Percentiles rank a stretch among this genome's conserved stretches.
These are phyloP conservation scores for Termitomyces sp. DNA, from an alignment of 768 basidiomycete genomes.

Conservation along the genomic window DNA sequence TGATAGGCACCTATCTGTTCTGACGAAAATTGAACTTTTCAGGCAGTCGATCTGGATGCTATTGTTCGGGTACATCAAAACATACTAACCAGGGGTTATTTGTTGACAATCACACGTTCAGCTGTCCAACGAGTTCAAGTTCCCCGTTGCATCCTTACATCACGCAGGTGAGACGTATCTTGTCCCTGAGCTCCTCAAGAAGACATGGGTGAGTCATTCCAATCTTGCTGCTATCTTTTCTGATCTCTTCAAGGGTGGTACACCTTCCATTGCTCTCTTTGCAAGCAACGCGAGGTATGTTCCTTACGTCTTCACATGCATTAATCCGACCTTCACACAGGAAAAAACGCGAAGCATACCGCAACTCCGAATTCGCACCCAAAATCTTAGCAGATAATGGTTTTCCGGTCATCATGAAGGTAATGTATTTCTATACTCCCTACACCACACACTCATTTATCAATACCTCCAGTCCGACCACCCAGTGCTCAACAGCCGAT, in stretches of 20 bases:
- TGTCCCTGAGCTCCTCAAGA: slow-evolving; percentile 72
- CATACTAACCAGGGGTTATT: background rate
- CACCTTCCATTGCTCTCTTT: slow-evolving; percentile 73
- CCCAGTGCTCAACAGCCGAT: slow-evolving; percentile 57
- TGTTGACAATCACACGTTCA: slow-evolving; percentile 17
- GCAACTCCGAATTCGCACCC: slow-evolving; percentile 71
- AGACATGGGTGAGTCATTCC: slow-evolving; percentile 47
- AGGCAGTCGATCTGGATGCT: slow-evolving; percentile 68
- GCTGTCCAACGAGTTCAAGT: slow-evolving; percentile 80
- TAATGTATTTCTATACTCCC: slow-evolving; percentile 12
- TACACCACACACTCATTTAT: background rate
- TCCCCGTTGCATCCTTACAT: slow-evolving; percentile 72
- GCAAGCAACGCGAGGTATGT: slow-evolving; percentile 52
- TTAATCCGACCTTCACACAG: slow-evolving; percentile 12
- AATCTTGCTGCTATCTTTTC: background rate
- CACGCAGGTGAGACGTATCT: slow-evolving; percentile 81
- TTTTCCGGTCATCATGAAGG: slow-evolving; percentile 74
- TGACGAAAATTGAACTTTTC: background rate
- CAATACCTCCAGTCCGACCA: slow-evolving; percentile 43
- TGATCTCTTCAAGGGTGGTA: slow-evolving; percentile 28
- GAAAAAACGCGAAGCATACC: slow-evolving; percentile 53
- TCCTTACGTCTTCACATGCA: background rate
- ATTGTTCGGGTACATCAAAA: slow-evolving; percentile 51
- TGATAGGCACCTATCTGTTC: background rate
- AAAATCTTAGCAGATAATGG: slow-evolving; percentile 64